Percentiles rank a stretch among this genome's conserved stretches.
These are phyloP conservation scores for Camelina hispida DNA, from an alignment of 345 rosid species.

Conservation along the genomic window DNA sequence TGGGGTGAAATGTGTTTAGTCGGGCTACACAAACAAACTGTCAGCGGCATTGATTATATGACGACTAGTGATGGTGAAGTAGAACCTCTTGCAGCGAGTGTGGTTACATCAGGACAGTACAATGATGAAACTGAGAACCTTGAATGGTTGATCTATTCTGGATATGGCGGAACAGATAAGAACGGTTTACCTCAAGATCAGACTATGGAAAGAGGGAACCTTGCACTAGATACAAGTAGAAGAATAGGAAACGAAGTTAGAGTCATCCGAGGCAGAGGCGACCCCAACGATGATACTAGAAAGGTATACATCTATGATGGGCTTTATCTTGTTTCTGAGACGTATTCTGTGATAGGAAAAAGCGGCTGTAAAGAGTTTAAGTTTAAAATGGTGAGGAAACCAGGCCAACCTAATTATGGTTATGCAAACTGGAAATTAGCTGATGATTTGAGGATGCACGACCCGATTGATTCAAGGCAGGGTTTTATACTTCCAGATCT, in stretches of 20 bases:
- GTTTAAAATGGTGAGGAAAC: slow-evolving; percentile 53
- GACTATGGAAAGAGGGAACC: slow-evolving; percentile 69
- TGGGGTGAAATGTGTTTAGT: slow-evolving; percentile 63
- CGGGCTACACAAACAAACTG: slow-evolving; percentile 57
- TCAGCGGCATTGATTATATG: slow-evolving; percentile 69
- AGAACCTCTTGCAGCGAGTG: slow-evolving; percentile 50
- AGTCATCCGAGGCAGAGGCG: slow-evolving; percentile 64
- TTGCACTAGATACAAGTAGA: slow-evolving; percentile 58
- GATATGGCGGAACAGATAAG: slow-evolving; percentile 57
- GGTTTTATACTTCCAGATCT: slow-evolving; percentile 63
- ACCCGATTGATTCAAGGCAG: slow-evolving; percentile 12
- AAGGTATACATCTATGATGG: slow-evolving; percentile 70
- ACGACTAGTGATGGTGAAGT: slow-evolving; percentile 22
- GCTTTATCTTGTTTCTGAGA: slow-evolving; percentile 10
- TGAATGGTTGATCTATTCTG: slow-evolving; percentile 60
- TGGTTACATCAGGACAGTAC: slow-evolving; percentile 66
- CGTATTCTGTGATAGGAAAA: neutral
- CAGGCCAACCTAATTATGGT: slow-evolving; percentile 49
- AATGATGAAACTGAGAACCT: slow-evolving; percentile 54
- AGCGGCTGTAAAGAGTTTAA: neutral
- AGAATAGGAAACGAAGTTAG: slow-evolving; percentile 59
- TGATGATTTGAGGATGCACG: neutral
- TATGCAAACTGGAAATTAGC: neutral
- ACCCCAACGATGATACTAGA: slow-evolving; percentile 19
- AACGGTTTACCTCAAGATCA: slow-evolving; percentile 49